phyloP scores from a whole-genome alignment of 2,329 filamentous ascomycete genomes.

The Lachnellula hyalina region DNA sequence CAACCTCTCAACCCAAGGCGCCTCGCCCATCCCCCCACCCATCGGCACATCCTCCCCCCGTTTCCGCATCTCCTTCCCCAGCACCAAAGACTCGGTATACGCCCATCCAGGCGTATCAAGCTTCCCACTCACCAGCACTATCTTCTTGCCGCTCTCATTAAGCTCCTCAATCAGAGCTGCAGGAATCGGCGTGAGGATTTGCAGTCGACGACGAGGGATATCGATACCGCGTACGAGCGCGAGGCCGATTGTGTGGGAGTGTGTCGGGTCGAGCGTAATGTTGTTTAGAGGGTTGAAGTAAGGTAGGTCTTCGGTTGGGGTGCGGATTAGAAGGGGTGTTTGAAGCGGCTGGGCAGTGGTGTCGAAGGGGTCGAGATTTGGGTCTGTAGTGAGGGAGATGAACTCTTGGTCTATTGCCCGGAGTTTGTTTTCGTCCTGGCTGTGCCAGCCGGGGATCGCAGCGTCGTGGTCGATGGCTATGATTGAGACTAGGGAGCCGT shows the following conservation, averaged over 20 bases:
- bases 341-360: slow-evolving; percentile 4
- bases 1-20: slow-evolving; percentile 57
- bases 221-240: slow-evolving; percentile 69
- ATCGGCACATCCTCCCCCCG: slow-evolving; percentile 12
- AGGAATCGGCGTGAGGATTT: slow-evolving; percentile 59
- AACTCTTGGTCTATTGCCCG: neutral
- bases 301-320: slow-evolving; percentile 52
- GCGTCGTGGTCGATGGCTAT: slow-evolving; percentile 51
- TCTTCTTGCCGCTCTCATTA: slow-evolving; percentile 38
- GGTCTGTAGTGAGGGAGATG: slow-evolving; percentile 3
- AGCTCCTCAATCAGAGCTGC: slow-evolving; percentile 36
- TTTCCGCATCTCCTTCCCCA: slow-evolving; percentile 26
- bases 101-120: slow-evolving; percentile 66
- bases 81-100: slow-evolving; percentile 54
- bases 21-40: slow-evolving; percentile 31
- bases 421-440: neutral
- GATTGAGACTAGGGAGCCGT: slow-evolving; percentile 65
- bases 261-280: slow-evolving; percentile 53
- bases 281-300: slow-evolving; percentile 52
- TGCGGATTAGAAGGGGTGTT: slow-evolving; percentile 31
- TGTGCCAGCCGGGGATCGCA: slow-evolving; percentile 40
- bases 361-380: slow-evolving; percentile 8
- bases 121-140: slow-evolving; percentile 63
- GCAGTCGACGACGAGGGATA: slow-evolving; percentile 44
- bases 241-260: slow-evolving; percentile 56